phyloP scores from a whole-genome alignment of 805 yeast genomes.

The Candida alai region DNA sequence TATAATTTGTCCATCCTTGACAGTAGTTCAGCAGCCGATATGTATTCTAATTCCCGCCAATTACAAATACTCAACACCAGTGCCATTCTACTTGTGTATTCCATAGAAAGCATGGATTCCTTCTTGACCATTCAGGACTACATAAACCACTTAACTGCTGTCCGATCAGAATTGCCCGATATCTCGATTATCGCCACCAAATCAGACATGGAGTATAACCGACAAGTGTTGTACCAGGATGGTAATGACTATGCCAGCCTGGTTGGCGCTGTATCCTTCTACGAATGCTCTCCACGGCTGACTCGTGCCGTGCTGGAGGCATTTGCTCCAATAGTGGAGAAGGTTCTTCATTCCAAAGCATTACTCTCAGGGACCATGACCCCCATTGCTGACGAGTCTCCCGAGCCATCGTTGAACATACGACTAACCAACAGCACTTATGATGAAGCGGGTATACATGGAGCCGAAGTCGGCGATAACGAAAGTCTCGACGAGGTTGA shows the following conservation, averaged over 20 bases:
- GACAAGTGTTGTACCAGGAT: conserved; percentile 27
- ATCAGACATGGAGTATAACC: conserved; percentile 19
- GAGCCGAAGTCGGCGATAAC: too few species aligned
- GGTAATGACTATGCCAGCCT: conserved; percentile 24
- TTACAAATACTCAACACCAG: conserved; percentile 28
- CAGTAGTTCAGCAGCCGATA: conserved; percentile 21
- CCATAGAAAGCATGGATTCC: conserved; percentile 23
- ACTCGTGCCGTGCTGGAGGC: conserved; percentile 21
- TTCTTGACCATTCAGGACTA: conserved; percentile 27
- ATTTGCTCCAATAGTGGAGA: conserved; percentile 24
- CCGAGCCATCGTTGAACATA: too few species aligned
- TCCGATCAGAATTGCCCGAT: conserved; percentile 25
- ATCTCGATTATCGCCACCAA: conserved; percentile 30
- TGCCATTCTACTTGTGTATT: conserved; percentile 27
- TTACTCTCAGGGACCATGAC: not conserved
- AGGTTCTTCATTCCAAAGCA: not conserved
- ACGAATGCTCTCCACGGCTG: conserved; percentile 24
- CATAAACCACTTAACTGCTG: conserved; percentile 18
- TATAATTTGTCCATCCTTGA: conserved; percentile 32
- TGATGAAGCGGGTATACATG: too few species aligned
- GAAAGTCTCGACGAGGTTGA: too few species aligned
- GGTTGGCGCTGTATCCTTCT: conserved; percentile 24
- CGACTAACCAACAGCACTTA: too few species aligned
- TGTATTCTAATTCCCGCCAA: conserved; percentile 22
- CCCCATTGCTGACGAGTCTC: not conserved